Conservation (phyloP, 2,329 filamentous ascomycete genomes). For the Penicillium corylophilum region DNA sequence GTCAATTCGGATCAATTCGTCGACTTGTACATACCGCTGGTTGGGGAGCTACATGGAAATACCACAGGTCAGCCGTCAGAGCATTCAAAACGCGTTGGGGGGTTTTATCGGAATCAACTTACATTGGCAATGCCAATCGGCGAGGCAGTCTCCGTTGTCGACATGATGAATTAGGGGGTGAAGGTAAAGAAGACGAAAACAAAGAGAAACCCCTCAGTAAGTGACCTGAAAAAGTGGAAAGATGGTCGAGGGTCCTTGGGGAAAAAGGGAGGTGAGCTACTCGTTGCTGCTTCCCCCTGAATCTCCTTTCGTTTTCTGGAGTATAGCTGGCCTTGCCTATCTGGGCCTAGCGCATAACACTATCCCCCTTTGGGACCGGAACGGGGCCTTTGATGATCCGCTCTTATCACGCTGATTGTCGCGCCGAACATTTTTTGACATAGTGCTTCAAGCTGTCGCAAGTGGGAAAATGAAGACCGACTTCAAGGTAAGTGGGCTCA, state of each 20-base stretch:
- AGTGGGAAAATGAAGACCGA: conserved; percentile 83
- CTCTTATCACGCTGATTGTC: conserved; percentile 23
- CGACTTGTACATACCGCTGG: conserved; percentile 61
- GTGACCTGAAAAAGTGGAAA: conserved; percentile 11
- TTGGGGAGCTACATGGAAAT: conserved; percentile 58
- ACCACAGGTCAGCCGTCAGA: conserved; percentile 13
- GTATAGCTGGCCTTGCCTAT: conserved; percentile 30
- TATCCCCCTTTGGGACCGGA: conserved; percentile 16
- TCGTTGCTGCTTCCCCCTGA: conserved; percentile 28
- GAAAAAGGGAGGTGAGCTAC: conserved; percentile 21
- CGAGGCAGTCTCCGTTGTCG: conserved; percentile 59
- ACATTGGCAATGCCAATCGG: conserved; percentile 75
- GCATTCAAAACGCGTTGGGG: neutral
- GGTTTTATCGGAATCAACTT: conserved; percentile 39
- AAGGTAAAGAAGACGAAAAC: conserved; percentile 19
- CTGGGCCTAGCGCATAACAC: conserved; percentile 15
- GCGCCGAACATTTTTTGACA: conserved; percentile 22
- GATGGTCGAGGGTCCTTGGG: conserved; percentile 13
- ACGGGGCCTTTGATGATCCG: conserved; percentile 22
- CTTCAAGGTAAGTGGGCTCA: conserved; percentile 71
- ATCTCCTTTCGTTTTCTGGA: conserved; percentile 32
- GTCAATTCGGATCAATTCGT: conserved; percentile 4
- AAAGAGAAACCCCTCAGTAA: conserved; percentile 14
- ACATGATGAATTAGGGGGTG: conserved; percentile 48
- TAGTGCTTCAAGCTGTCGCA: conserved; percentile 24